Evolutionary conservation across 495 filamentous ascomycete genomes (phyloP).

Genomic region (Neurospora sublineolata): DNA sequence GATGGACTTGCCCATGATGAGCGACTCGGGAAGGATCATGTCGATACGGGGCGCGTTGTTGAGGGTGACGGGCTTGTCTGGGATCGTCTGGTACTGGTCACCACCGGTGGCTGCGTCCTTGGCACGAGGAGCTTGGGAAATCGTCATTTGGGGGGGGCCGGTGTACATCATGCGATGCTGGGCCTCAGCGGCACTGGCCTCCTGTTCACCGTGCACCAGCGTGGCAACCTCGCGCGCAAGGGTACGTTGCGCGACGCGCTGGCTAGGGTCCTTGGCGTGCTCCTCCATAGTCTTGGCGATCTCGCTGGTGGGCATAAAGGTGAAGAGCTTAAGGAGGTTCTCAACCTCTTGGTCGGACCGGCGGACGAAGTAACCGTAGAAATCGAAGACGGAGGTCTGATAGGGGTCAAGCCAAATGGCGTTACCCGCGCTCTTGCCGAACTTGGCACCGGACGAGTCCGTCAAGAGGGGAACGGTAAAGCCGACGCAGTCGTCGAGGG

Average conservation of each 20-base stretch:
- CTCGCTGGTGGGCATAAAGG: conserved; percentile 60
- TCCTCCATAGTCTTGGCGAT: conserved; percentile 54
- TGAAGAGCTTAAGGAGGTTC: conserved; percentile 78
- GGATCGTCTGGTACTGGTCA: conserved; percentile 5
- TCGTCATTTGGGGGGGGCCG: neutral
- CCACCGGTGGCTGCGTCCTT: neutral
- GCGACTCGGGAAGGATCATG: conserved; percentile 53
- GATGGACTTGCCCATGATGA: conserved; percentile 51
- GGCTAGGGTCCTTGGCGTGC: conserved; percentile 53
- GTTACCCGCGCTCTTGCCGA: conserved; percentile 91
- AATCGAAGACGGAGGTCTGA: conserved; percentile 69
- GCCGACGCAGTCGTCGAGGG: conserved; percentile 54
- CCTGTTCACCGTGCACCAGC: conserved; percentile 58
- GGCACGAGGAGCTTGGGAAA: neutral
- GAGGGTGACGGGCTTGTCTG: conserved; percentile 28
- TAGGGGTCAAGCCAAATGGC: conserved; percentile 83
- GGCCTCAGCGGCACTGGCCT: conserved; percentile 42
- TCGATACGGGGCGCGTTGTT: conserved; percentile 40
- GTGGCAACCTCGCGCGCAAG: conserved; percentile 71
- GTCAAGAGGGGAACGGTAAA: conserved; percentile 86
- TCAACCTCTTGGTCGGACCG: conserved; percentile 69
- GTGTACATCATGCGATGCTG: conserved; percentile 49
- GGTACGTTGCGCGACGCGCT: conserved; percentile 65
- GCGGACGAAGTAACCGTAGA: conserved; percentile 82
- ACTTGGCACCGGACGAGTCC: conserved; percentile 73